phyloP scores from a whole-genome alignment of 306 rosid genomes.

The Cicer chorassanicum region DNA sequence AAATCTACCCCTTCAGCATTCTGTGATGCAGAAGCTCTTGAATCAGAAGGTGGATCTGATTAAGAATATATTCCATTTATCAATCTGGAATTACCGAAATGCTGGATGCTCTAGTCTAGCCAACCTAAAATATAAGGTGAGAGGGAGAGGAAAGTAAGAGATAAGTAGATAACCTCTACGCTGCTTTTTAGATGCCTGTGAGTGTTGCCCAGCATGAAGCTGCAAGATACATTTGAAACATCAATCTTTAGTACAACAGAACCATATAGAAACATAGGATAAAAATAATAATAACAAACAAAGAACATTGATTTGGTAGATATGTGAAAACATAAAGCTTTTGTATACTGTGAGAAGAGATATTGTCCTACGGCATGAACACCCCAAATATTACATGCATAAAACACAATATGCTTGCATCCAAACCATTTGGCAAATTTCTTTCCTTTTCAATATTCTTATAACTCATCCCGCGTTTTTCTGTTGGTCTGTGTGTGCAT shows the following conservation, averaged over 20 bases:
- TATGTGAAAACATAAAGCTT: slow-evolving; percentile 42
- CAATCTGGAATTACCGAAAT: slow-evolving; percentile 36
- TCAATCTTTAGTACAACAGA: slow-evolving; percentile 36
- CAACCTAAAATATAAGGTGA: slow-evolving; percentile 34
- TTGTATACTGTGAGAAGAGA: slow-evolving; percentile 18
- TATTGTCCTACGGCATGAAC: slow-evolving; percentile 16
- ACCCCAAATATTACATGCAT: slow-evolving; percentile 33
- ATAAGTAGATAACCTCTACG: slow-evolving; percentile 55
- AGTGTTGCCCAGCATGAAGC: slow-evolving; percentile 81
- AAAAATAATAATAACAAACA: slow-evolving; percentile 28
- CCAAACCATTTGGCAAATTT: slow-evolving; percentile 12
- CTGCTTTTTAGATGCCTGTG: slow-evolving; percentile 65
- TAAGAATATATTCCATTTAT: slow-evolving; percentile 35
- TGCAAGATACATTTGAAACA: slow-evolving; percentile 51
- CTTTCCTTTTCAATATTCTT: slow-evolving; percentile 8
- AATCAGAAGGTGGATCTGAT: slow-evolving; percentile 54
- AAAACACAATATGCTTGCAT: slow-evolving; percentile 4
- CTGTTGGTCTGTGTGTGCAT: not conserved
- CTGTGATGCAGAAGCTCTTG: slow-evolving; percentile 55
- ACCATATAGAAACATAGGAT: slow-evolving; percentile 22
- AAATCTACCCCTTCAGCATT: slow-evolving; percentile 56
- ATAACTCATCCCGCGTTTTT: slow-evolving; percentile 23
- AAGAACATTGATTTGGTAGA: slow-evolving; percentile 15
- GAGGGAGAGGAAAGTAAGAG: slow-evolving; percentile 22
- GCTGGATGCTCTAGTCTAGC: slow-evolving; percentile 42